Evolutionary conservation across 306 rosid genomes (phyloP).

Genomic region (Hylodesmum podocarpum): DNA sequence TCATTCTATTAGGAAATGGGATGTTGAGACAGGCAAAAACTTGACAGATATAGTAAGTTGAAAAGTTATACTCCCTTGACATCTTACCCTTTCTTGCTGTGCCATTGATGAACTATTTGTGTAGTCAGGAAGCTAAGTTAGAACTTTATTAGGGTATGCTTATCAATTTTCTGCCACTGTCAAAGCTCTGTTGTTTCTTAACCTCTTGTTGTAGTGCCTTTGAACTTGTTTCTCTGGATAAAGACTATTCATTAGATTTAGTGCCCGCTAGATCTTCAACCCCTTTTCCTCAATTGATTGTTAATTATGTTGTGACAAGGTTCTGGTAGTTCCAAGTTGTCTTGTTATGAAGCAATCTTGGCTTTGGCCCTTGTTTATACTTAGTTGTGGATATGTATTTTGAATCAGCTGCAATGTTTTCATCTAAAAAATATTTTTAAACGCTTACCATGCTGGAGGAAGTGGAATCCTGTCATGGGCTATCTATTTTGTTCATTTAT

Average conservation of each 20-base stretch:
- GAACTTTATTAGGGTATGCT: neutral
- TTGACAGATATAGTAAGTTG: conserved; percentile 59
- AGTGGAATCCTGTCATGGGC: neutral
- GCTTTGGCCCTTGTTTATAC: neutral
- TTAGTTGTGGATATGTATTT: neutral
- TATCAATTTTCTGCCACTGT: neutral
- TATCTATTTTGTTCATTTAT: neutral
- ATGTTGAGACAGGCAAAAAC: conserved; percentile 76
- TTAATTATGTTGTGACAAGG: neutral
- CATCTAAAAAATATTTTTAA: neutral
- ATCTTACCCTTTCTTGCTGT: neutral
- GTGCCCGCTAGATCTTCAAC: neutral
- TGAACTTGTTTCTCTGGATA: neutral
- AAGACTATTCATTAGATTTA: neutral
- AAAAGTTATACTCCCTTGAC: neutral
- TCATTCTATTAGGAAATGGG: conserved; percentile 87
- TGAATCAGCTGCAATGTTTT: neutral
- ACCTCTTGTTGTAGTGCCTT: neutral
- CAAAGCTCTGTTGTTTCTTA: too few relatives aligned
- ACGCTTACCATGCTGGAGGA: neutral
- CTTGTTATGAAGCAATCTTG: neutral
- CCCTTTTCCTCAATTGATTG: neutral
- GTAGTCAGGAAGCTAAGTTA: neutral
- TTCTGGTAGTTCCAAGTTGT: neutral
- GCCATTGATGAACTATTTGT: neutral